phyloP scores from a whole-genome alignment of 2,329 filamentous ascomycete genomes.

The Myriosclerotinia duriaeana region DNA sequence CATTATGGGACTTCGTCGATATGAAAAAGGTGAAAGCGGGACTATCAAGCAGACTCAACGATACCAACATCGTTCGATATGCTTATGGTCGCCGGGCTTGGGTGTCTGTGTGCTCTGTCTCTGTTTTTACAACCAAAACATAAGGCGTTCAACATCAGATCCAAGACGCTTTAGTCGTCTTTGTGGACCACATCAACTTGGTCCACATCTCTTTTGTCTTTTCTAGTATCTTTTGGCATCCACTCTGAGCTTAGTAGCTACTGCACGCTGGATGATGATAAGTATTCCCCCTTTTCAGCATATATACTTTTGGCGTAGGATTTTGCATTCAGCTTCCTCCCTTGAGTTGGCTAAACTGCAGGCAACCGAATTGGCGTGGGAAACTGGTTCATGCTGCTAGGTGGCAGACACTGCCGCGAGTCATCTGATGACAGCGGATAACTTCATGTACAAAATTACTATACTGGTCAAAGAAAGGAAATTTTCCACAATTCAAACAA shows the following conservation, averaged over 20 bases:
- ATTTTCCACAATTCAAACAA: neutral
- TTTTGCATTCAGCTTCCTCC: neutral
- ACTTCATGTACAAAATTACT: conserved; percentile 16
- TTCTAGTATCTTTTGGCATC: conserved; percentile 25
- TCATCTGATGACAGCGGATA: conserved; percentile 23
- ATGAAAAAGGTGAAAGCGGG: conserved; percentile 42
- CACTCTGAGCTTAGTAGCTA: conserved; percentile 23
- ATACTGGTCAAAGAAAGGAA: conserved; percentile 20
- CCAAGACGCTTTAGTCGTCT: conserved; percentile 63
- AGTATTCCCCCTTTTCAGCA: conserved; percentile 17
- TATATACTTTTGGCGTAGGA: neutral
- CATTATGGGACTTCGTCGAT: conserved; percentile 35
- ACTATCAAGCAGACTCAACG: conserved; percentile 48
- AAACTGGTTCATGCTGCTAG: conserved; percentile 20
- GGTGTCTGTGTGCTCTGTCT: conserved; percentile 67
- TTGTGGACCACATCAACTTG: conserved; percentile 67
- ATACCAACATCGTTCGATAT: conserved; percentile 70
- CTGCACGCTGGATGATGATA: conserved; percentile 20
- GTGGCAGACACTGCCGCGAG: conserved; percentile 20
- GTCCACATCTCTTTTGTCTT: conserved; percentile 46
- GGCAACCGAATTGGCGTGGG: conserved; percentile 1
- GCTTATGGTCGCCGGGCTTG: conserved; percentile 53
- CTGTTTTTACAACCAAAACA: conserved; percentile 86
- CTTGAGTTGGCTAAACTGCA: conserved; percentile 13
- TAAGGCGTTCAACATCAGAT: conserved; percentile 74